Evolutionary conservation across 176 grass and related monocot genomes (phyloP), one percentile per base, ranked within the genome.

Genomic region (Canna indica): DNA sequence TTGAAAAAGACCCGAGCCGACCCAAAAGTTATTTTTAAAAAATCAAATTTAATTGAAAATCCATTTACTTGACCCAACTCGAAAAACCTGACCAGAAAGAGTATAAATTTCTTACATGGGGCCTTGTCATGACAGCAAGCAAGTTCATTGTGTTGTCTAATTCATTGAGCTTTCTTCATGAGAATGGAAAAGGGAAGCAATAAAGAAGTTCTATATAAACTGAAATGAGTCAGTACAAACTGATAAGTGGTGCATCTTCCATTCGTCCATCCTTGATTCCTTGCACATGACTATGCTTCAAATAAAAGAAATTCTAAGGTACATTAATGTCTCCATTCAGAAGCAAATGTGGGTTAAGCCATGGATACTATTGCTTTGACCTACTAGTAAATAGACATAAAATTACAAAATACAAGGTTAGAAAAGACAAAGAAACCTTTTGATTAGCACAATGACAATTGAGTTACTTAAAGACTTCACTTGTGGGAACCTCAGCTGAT

Each of bases 391-490:
- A 39, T 31, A 9, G 7, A 12, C 22, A 22, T 36, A 41, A 22
- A 41, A 32, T 66, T 39, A 25, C 18, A 16, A 66, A 66, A 66
- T 38, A 12, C 20, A 25, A 66, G 62, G 33, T 24, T 32, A 38
- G 60, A 27, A 69, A 16, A 25, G 14, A n/a, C 36, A 57, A 77
- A 68, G 30, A 5, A 34, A 96, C 93, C 93, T 96, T 47, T 69
- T 90, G 79, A 96, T 82, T 1, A 96, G 86, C 47, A 96, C 93
- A 69, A 91, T 85, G 52, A 78, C 82, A 77, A 91, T 96, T 46
- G 88, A 96, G 82, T 80, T 96, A 52, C 81, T 88, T 75, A 96
- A 88, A 68, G 72, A 85, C 81, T 86, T 91, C 74, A 91, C 77
- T 90, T 90, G 87, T 76, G 81, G 93, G 73, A 76, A 77, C 67